phyloP scores from a whole-genome alignment of 73 alveolate species.

The Paramecium biaurelia region DNA sequence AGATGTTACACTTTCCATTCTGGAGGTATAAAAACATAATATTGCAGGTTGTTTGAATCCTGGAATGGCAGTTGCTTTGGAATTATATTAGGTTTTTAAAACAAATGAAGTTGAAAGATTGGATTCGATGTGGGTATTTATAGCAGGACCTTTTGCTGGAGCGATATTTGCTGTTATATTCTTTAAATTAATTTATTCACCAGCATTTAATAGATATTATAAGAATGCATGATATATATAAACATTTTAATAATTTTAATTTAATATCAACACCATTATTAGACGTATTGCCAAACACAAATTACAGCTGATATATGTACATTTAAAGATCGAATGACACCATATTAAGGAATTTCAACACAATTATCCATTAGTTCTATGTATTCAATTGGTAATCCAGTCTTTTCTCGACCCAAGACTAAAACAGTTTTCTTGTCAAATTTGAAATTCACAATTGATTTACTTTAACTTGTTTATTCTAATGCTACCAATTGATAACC shows the following conservation, averaged over 20 bases:
- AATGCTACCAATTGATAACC: conserved; percentile 90
- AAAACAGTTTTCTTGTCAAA: conserved; percentile 87
- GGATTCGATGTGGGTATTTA: conserved; percentile 7
- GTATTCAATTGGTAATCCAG: conserved; percentile 92
- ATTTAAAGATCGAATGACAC: conserved; percentile 83
- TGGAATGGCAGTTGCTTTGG: conserved; percentile 50
- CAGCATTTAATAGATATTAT: conserved; percentile 46
- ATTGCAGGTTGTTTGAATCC: conserved; percentile 25
- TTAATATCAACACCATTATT: conserved; percentile 22
- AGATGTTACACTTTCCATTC: conserved; percentile 40
- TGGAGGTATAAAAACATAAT: conserved; percentile 1
- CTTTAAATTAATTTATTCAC: neutral
- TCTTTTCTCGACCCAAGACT: conserved; percentile 90
- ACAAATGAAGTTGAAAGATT: neutral
- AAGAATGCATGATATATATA: conserved; percentile 13
- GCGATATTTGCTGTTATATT: conserved; percentile 25
- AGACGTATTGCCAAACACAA: conserved; percentile 88
- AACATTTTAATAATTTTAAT: neutral
- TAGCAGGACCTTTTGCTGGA: conserved; percentile 56
- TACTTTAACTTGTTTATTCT: conserved; percentile 91
- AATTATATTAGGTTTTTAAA: neutral
- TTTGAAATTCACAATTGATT: conserved; percentile 76
- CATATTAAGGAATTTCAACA: conserved; percentile 89
- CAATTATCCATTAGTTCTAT: conserved; percentile 83
- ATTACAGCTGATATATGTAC: conserved; percentile 93